A percentile compares a stretch with the other conserved stretches of the same genome.
phyloP scores from a whole-genome alignment of 306 rosid genomes.

The Hylodesmum podocarpum region DNA sequence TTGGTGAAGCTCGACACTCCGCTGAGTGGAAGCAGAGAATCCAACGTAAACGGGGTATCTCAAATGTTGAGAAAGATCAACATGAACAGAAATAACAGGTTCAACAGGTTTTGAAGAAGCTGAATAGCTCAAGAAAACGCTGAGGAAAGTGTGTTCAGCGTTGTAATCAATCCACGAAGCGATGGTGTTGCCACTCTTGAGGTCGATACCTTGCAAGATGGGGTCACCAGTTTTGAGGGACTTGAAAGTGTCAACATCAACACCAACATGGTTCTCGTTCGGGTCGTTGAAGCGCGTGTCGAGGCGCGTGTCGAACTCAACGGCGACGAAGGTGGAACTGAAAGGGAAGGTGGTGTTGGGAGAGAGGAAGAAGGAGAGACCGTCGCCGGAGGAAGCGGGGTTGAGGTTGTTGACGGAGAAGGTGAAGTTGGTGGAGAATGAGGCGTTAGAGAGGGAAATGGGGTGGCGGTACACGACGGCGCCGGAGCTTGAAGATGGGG shows the following conservation, averaged over 20 bases:
- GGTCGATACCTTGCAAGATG: constrained; percentile 47
- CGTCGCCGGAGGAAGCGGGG: not conserved
- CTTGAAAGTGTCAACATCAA: constrained; percentile 48
- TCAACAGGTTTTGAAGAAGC: constrained; percentile 1
- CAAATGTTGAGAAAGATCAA: constrained; percentile 53
- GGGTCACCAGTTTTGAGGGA: constrained; percentile 57
- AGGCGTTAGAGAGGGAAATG: not conserved
- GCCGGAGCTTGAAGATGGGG: not conserved
- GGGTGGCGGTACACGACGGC: not conserved
- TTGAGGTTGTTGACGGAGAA: not conserved
- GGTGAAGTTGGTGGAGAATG: not conserved
- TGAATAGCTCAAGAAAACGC: constrained; percentile 59
- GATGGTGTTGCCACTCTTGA: constrained; percentile 56
- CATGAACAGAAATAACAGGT: constrained; percentile 33
- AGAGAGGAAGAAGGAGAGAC: not conserved
- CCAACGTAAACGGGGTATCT: constrained; percentile 10
- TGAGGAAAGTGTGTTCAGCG: constrained; percentile 34
- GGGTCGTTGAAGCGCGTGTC: constrained; percentile 50
- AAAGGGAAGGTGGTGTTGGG: not conserved
- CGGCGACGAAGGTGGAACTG: constrained; percentile 43
- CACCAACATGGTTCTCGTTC: constrained; percentile 59
- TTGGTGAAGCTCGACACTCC: not conserved
- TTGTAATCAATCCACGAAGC: constrained; percentile 81
- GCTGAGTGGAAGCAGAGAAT: not conserved
- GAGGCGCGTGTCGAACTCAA: constrained; percentile 54